Base-by-base conservation (phyloP, 2,329 filamentous ascomycete genomes). In the Tolypocladium inflatum region DNA sequence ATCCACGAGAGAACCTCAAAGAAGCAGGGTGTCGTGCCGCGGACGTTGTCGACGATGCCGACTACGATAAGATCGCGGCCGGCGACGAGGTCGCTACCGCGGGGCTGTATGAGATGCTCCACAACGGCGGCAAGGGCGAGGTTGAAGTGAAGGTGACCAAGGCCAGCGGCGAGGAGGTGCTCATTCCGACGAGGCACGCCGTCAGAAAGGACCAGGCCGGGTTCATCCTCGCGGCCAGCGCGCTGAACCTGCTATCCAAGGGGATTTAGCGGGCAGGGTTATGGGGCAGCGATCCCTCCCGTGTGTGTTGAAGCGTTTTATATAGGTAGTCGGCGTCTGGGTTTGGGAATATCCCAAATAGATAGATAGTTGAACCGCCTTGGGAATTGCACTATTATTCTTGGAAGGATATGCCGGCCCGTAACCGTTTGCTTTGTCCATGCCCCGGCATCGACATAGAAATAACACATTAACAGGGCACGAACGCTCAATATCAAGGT, bases 1-100 rank as follows among this genome's bases (percentile, higher is more conserved):
- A 96, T 96, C 70, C 91, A 96, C 77, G 91, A 96, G 80, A 96
- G 37, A 96, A 96, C 73, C 78, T 96, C 64, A n/a, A 96, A 96
- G 85, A 96, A 96, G 78, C 94, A 99, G 77, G 94, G 94, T 62
- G 89, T 99, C 39, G 91, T 99, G 50, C 94, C 94, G 2, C 79
- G 99, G 66, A 97, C 91, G 0, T 99, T 69, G 90, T 79, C 52
- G 81, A 96, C 72, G 91, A 95, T 75, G 80, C 83, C 23, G 94
- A 97, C 73, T 97, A 96, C 71, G 90, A 94, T 68, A 77, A 79
- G 62, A 89, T 99, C 62, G 79, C 83, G 56, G 91, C 92, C 0
- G 90, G 91, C 63, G 94, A 99, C 71, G 80, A 86, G 66, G 89
- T 97, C 30, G 78, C 79, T 60, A 97, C 93, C 0, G 81, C 91